Percentiles rank a stretch among this genome's conserved stretches.
phyloP scores from a whole-genome alignment of 1,139 yeast genomes.

The Blastobotrys elegans region DNA sequence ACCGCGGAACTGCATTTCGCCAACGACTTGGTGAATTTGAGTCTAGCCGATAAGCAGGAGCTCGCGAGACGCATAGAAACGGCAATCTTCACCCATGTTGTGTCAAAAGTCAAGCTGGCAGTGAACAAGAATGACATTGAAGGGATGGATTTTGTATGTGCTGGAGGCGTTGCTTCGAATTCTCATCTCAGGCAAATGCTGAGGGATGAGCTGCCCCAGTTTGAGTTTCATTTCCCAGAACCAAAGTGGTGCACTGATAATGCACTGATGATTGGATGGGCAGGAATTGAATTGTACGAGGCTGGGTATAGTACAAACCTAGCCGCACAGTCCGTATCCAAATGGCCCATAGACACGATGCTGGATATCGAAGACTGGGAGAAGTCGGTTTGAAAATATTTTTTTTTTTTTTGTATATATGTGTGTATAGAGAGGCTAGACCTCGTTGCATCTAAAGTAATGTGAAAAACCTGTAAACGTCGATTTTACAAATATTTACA shows the following conservation, averaged over 20 bases:
- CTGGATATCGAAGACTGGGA: conserved; percentile 15
- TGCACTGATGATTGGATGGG: conserved; percentile 97
- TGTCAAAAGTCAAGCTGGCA: conserved; percentile 56
- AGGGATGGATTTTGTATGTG: conserved; percentile 61
- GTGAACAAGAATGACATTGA: conserved; percentile 29
- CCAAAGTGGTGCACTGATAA: conserved; percentile 82
- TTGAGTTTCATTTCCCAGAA: conserved; percentile 59
- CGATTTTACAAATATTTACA: no score
- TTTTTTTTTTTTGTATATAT: no score
- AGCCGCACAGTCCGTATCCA: conserved; percentile 54
- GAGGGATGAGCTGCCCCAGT: conserved; percentile 32
- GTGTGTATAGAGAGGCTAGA: not conserved
- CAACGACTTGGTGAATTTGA: conserved; percentile 19
- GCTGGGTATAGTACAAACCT: conserved; percentile 44
- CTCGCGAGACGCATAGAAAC: conserved; percentile 63
- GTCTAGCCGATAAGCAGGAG: conserved; percentile 26
- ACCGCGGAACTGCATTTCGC: conserved; percentile 8
- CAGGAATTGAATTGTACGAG: conserved; percentile 84
- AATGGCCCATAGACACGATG: conserved; percentile 55
- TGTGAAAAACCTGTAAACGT: not conserved
- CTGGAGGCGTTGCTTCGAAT: conserved; percentile 95
- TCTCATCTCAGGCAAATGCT: conserved; percentile 50
- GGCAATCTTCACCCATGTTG: conserved; percentile 64
- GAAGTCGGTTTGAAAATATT: no score
- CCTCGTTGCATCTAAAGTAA: not conserved